Conservation (phyloP, 2,329 filamentous ascomycete species). For the Botrytis fabae region DNA sequence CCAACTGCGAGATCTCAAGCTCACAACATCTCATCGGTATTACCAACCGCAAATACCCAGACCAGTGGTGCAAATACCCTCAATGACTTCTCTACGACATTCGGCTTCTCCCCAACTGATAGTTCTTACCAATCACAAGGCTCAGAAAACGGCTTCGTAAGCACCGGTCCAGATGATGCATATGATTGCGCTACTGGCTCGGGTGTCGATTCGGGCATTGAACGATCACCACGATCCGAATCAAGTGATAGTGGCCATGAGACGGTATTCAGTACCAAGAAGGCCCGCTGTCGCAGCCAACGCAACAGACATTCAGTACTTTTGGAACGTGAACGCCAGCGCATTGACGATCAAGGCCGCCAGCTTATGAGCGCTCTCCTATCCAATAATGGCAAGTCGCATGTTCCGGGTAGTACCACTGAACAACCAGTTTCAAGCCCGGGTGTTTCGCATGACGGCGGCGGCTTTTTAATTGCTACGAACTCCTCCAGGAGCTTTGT, state of each 20-base stretch:
- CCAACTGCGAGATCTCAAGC: not conserved
- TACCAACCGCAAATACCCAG: not conserved
- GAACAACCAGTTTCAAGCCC: not conserved
- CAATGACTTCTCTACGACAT: not conserved
- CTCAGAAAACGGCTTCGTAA: not conserved
- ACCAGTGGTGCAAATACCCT: not conserved
- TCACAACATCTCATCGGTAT: not conserved
- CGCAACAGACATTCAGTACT: not conserved
- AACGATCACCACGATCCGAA: not conserved
- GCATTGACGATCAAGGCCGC: not conserved
- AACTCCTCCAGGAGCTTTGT: not conserved
- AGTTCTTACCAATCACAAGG: constrained; percentile 8
- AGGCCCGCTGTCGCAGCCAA: not conserved
- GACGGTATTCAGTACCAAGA: not conserved
- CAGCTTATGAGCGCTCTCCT: not conserved
- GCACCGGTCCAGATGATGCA: not conserved
- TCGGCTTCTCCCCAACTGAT: constrained; percentile 3
- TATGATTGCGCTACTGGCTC: not conserved
- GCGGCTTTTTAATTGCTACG: not conserved
- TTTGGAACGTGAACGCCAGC: not conserved
- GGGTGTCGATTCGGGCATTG: not conserved
- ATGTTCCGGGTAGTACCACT: not conserved
- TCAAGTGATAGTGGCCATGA: not conserved
- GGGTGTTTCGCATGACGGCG: not conserved
- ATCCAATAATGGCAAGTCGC: not conserved